A percentile compares a stretch with the other conserved stretches of the same genome.
Evolutionary conservation across 106 monocot genomes (phyloP).

Genomic region (Dendrobium huoshanense): DNA sequence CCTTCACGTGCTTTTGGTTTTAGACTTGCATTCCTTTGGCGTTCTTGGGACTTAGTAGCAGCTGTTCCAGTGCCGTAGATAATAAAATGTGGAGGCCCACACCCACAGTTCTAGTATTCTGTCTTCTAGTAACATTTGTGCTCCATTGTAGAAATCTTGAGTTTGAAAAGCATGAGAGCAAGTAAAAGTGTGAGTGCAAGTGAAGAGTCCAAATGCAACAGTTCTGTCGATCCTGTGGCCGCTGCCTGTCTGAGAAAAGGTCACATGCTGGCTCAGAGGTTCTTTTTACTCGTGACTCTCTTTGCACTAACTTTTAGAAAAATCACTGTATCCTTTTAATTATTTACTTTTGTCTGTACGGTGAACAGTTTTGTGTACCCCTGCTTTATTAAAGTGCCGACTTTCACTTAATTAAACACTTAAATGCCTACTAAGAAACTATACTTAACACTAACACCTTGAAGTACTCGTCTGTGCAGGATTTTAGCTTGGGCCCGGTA

Average conservation of each 20-base stretch:
- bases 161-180: not conserved
- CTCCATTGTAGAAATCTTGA: not conserved
- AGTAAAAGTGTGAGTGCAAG: not conserved
- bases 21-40: too few species aligned
- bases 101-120: too few species aligned
- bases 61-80: too few species aligned
- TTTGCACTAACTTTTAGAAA: conserved; percentile 8
- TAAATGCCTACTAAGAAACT: not conserved
- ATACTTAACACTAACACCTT: not conserved
- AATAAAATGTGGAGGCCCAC: too few species aligned
- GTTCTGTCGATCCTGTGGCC: not conserved
- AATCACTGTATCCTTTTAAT: not conserved
- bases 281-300: conserved; percentile 15
- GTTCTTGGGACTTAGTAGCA: too few species aligned
- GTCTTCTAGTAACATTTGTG: too few species aligned
- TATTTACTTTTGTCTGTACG: not conserved
- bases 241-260: conserved; percentile 7
- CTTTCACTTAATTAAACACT: not conserved
- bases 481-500: not conserved
- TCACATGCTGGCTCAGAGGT: conserved; percentile 7
- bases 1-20: too few species aligned
- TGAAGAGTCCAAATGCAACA: not conserved
- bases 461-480: not conserved
- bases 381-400: not conserved
- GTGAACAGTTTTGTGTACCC: not conserved